Evolutionary conservation across 148 eudicot genomes (phyloP).

Genomic region (Nepenthes mirabilis): DNA sequence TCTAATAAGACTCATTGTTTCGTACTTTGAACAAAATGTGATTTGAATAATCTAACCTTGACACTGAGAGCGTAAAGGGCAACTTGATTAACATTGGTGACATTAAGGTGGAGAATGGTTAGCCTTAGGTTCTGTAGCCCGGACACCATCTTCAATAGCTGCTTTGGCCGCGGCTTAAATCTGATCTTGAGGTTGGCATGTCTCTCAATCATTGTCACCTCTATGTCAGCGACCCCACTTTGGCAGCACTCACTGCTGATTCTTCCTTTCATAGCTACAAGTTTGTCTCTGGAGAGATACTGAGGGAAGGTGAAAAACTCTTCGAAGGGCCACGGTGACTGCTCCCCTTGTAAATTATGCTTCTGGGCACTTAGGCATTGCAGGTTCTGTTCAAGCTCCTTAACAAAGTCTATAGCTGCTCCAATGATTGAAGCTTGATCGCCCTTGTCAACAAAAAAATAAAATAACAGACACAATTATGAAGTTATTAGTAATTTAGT

Average conservation of each 20-base stretch:
- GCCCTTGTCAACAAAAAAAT: conserved; percentile 4
- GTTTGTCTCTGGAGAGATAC: conserved; percentile 13
- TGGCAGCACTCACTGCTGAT: background rate
- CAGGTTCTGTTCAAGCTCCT: conserved; percentile 26
- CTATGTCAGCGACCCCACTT: conserved; percentile 19
- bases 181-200: conserved; percentile 52
- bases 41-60: conserved; percentile 29
- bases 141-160: conserved; percentile 34
- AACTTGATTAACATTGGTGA: conserved; percentile 32
- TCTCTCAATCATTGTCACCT: conserved; percentile 54
- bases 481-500: background rate
- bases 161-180: conserved; percentile 27
- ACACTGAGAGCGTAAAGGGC: conserved; percentile 47
- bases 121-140: conserved; percentile 38
- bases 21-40: background rate
- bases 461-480: background rate
- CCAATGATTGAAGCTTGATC: conserved; percentile 41
- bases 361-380: conserved; percentile 21
- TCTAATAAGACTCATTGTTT: background rate
- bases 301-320: conserved; percentile 53
- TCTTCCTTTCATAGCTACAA: background rate
- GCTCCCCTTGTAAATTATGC: conserved; percentile 4
- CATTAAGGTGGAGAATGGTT: conserved; percentile 46
- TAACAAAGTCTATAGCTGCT: conserved; percentile 33
- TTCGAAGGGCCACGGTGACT: conserved; percentile 17